Conservation (phyloP, 108 stramenopile species). For the Nitzschia palea region DNA sequence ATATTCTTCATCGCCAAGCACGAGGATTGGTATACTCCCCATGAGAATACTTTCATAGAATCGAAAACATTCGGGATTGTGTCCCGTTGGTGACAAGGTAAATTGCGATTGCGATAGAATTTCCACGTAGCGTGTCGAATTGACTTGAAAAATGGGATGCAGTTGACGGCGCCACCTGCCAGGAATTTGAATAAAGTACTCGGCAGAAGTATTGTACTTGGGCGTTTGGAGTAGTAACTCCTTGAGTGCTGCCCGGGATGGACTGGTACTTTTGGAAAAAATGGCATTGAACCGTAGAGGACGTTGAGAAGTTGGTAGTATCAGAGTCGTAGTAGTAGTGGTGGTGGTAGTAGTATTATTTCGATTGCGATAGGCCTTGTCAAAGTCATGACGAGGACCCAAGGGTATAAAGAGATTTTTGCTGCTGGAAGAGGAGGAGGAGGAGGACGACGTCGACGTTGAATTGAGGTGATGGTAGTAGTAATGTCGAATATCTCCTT, state of each 20-base stretch:
- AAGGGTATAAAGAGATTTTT: constrained; percentile 22
- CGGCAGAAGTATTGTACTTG: not conserved
- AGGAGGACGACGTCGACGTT: not conserved
- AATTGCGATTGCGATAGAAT: constrained; percentile 36
- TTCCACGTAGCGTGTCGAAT: constrained; percentile 27
- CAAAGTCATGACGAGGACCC: constrained; percentile 28
- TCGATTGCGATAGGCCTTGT: constrained; percentile 1
- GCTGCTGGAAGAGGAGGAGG: not conserved
- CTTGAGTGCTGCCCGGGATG: constrained; percentile 12
- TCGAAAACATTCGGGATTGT: constrained; percentile 56
- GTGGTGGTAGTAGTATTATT: not conserved
- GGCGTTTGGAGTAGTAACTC: not conserved
- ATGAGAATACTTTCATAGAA: constrained; percentile 45
- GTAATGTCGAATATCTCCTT: constrained; percentile 23
- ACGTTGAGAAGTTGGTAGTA: constrained; percentile 20
- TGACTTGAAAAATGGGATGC: constrained; percentile 19
- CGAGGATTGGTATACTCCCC: constrained; percentile 44
- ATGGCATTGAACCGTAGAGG: constrained; percentile 31
- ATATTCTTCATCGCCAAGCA: constrained; percentile 13
- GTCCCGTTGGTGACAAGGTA: constrained; percentile 44
- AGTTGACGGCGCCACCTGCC: constrained; percentile 14
- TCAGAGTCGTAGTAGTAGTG: not conserved
- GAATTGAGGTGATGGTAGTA: constrained; percentile 6
- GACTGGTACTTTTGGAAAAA: constrained; percentile 23
- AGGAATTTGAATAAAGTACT: constrained; percentile 24